Conservation (phyloP, 73 alveolate genomes). For the Blepharisma stoltei region DNA sequence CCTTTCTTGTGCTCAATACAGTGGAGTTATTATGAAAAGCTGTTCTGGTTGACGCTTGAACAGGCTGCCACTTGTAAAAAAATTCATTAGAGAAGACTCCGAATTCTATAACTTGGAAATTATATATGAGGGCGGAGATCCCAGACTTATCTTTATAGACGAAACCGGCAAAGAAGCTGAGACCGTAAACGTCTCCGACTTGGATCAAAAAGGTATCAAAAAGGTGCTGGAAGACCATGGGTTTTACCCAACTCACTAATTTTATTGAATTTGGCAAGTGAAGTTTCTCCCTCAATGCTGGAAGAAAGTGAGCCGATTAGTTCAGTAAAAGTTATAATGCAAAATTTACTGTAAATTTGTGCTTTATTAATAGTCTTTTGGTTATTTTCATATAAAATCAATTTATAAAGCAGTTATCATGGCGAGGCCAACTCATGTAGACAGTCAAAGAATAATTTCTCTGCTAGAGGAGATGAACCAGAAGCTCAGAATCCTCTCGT, state of each 20-base stretch:
- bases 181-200: not conserved
- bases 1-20: too few relatives aligned
- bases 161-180: not conserved
- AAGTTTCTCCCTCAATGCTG: too few relatives aligned
- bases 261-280: too few relatives aligned
- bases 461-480: conserved; percentile 1
- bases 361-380: too few relatives aligned
- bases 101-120: not conserved
- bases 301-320: too few relatives aligned
- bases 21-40: not conserved
- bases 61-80: conserved; percentile 18
- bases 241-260: not conserved
- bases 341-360: too few relatives aligned
- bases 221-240: not conserved
- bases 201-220: not conserved
- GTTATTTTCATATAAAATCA: not conserved
- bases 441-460: conserved; percentile 27
- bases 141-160: not conserved
- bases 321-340: too few relatives aligned
- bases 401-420: not conserved
- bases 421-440: conserved; percentile 30
- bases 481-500: not conserved
- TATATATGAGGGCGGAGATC: not conserved
- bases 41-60: conserved; percentile 18
- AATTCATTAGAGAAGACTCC: not conserved